A percentile compares a stretch with the other conserved stretches of the same genome.
Conservation (phyloP, 345 rosid genomes). For the Citrus australasica region DNA sequence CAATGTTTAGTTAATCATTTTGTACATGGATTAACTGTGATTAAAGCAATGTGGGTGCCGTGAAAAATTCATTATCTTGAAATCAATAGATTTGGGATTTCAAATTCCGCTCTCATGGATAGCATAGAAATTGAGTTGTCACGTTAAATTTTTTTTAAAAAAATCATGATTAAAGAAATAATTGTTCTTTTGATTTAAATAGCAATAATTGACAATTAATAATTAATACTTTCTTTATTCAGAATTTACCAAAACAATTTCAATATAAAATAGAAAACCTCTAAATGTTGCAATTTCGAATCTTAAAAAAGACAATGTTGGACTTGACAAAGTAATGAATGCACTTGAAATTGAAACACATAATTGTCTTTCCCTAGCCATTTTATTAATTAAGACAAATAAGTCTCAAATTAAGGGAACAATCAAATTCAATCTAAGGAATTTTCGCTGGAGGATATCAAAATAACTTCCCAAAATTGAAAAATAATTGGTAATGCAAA, state of each 20-base stretch:
- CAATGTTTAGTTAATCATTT: not conserved
- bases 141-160: too few species aligned
- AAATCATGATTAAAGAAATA: not conserved
- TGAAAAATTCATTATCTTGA: too few species aligned
- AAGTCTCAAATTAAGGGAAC: not conserved
- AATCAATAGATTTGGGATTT: too few species aligned
- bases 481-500: not conserved
- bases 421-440: not conserved
- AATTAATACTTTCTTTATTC: not conserved
- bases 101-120: too few species aligned
- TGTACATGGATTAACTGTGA: not conserved
- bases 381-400: not conserved
- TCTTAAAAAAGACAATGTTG: not conserved
- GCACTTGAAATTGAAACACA: not conserved
- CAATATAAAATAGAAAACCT: not conserved
- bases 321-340: too few species aligned
- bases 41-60: not conserved
- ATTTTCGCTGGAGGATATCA: not conserved
- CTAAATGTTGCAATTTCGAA: not conserved
- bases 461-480: not conserved
- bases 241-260: conserved; percentile 1
- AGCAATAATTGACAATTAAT: too few species aligned
- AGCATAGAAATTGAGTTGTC: too few species aligned
- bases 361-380: not conserved
- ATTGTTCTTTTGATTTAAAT: not conserved